Evolutionary conservation across 2,329 filamentous ascomycete genomes (phyloP).

Genomic region (Calycina marina): DNA sequence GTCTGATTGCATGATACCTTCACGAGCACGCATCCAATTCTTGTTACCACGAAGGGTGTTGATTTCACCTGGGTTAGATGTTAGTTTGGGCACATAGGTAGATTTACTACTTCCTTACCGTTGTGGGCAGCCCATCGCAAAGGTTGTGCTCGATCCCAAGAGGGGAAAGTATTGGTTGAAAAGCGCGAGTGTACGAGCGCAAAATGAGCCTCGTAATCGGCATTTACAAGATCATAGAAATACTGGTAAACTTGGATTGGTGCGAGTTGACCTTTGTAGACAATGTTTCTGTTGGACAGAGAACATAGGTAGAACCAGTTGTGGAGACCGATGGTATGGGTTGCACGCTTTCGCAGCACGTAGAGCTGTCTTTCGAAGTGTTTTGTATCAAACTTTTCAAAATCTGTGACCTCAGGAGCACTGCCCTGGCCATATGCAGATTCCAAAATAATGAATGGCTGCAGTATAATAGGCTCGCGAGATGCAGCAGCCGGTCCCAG

Average conservation of each 20-base stretch:
- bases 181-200: constrained; percentile 94
- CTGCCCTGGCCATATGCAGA: constrained; percentile 72
- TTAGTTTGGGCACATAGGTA: constrained; percentile 18
- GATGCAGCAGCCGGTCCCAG: constrained; percentile 86
- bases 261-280: constrained; percentile 94
- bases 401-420: constrained; percentile 64
- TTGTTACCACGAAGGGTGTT: constrained; percentile 96
- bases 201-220: constrained; percentile 95
- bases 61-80: constrained; percentile 51
- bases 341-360: constrained; percentile 85
- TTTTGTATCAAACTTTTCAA: constrained; percentile 67
- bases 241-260: constrained; percentile 95
- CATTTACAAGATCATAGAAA: constrained; percentile 92
- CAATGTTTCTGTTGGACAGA: constrained; percentile 90
- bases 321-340: constrained; percentile 84
- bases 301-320: constrained; percentile 99
- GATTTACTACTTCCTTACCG: constrained; percentile 34
- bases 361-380: constrained; percentile 89
- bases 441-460: constrained; percentile 84
- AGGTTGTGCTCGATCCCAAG: constrained; percentile 94
- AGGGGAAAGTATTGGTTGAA: constrained; percentile 96
- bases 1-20: constrained; percentile 86
- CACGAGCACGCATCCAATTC: constrained; percentile 97
- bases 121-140: constrained; percentile 96
- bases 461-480: constrained; percentile 85